Base-by-base conservation (phyloP, 2,329 filamentous ascomycete genomes). In the Aspergillus sp. region DNA sequence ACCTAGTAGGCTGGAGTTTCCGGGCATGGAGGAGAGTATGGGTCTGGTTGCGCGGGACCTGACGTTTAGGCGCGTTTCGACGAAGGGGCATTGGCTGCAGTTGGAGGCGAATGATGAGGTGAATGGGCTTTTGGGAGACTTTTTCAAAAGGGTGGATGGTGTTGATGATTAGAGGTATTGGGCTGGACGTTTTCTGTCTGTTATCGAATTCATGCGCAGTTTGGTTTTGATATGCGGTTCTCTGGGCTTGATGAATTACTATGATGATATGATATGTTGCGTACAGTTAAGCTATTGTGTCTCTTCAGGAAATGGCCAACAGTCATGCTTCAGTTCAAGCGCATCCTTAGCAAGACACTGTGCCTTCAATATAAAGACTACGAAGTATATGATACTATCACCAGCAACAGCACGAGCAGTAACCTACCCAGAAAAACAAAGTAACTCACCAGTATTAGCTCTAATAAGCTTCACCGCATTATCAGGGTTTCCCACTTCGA, bases 1-100 rank as follows among this genome's bases (percentile, higher is more conserved):
- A 14, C 59, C 54, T 10, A 59, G 54, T 6, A 49, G 32, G 39
- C 49, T 60, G 24, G 58, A 64, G 31, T 54, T 63, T 20, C 58
- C 61, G 4, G 65, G 52, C 14, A 49, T 54, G 26, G 55, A 50
- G 2, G 62, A 60, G 32, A 53, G 62, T 52, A 65, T 67, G 55
- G 64, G 53, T 46, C 50, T 52, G 18, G 50, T 63, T 55, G 63
- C 61, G 2, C 49, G 59, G 26, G 57, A 67, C 50, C 32, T 69
- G 18, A 66, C 57, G 4, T 49, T 69, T 6, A 62, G 63, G 36
- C 36, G 53, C 12, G 61, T 67, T 7, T 58, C 57, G n/a, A 64
- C 54, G 4, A 29, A 45, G 5, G 66, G 69, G 0, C 69, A 71
- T 60, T 71, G 68, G 68, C 26, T 69, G 42, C 70, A 70, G 55